Conservation (phyloP, 495 filamentous ascomycete species). For the Penicillium daleae region DNA sequence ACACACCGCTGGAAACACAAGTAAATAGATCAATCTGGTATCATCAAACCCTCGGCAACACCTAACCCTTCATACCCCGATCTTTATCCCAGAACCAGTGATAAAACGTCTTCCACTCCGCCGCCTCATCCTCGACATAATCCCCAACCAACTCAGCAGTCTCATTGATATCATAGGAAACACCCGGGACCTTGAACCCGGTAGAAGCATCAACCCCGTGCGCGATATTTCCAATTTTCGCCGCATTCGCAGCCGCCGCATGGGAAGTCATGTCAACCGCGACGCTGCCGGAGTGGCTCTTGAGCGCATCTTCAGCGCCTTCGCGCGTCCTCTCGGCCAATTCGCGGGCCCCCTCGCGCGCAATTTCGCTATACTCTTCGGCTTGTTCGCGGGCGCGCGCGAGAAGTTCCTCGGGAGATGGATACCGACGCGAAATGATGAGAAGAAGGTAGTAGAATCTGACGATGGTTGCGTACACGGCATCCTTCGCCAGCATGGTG, state of each 20-base stretch:
- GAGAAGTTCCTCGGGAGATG: slow-evolving; percentile 48
- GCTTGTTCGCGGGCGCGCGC: slow-evolving; percentile 47
- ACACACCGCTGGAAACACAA: slow-evolving; percentile 6
- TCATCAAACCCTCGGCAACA: background rate
- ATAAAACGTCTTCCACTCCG: slow-evolving; percentile 48
- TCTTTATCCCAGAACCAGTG: slow-evolving; percentile 52
- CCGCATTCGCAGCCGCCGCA: slow-evolving; percentile 19
- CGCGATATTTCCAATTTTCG: slow-evolving; percentile 1
- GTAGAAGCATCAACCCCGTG: slow-evolving; percentile 31
- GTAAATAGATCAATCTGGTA: background rate
- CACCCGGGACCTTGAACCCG: slow-evolving; percentile 23
- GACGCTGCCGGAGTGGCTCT: slow-evolving; percentile 31
- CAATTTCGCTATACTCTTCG: slow-evolving; percentile 49
- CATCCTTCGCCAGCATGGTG: slow-evolving; percentile 88
- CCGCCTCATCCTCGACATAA: slow-evolving; percentile 51
- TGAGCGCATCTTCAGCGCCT: slow-evolving; percentile 32
- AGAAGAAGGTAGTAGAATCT: slow-evolving; percentile 62
- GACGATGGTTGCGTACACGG: slow-evolving; percentile 75
- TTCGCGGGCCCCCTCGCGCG: slow-evolving; percentile 47
- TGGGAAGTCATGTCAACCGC: slow-evolving; percentile 43
- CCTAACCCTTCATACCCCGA: slow-evolving; percentile 19
- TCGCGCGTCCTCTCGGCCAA: slow-evolving; percentile 38
- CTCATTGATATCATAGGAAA: slow-evolving; percentile 42
- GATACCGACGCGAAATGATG: slow-evolving; percentile 44
- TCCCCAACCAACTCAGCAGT: slow-evolving; percentile 52